phyloP scores from a whole-genome alignment of 345 rosid genomes.

The Linum tenue region DNA sequence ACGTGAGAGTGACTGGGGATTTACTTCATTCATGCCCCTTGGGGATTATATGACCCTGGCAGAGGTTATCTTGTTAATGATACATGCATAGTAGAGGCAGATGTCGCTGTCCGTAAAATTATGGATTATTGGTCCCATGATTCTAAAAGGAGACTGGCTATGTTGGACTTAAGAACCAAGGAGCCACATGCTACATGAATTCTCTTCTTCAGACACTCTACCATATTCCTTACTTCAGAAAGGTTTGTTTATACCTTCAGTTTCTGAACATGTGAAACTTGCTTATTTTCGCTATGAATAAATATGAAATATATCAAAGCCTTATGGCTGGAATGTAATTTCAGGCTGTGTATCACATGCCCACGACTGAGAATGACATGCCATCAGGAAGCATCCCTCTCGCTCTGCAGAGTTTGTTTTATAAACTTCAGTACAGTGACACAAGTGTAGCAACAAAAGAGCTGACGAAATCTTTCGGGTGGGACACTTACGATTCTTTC shows the following conservation, averaged over 20 bases:
- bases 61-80: constrained; percentile 83
- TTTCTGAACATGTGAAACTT: not conserved
- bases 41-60: constrained; percentile 82
- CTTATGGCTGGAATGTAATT: no score
- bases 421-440: no score
- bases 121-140: constrained; percentile 82
- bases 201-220: constrained; percentile 82
- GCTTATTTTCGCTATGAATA: not conserved
- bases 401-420: no score
- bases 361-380: no score
- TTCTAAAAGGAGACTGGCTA: constrained; percentile 92
- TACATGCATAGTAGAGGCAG: constrained; percentile 72
- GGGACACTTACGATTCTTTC: no score
- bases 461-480: no score
- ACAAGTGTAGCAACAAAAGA: no score
- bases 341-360: no score
- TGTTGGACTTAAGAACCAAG: constrained; percentile 98
- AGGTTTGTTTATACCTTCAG: constrained; percentile 33
- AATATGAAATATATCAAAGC: not conserved
- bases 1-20: constrained; percentile 95
- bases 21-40: constrained; percentile 86
- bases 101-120: constrained; percentile 71
- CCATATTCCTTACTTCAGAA: constrained; percentile 94
- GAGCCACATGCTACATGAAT: constrained; percentile 99
- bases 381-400: no score